Percentiles rank a stretch among this genome's conserved stretches.
Evolutionary conservation across 192 early-diverging fungal species (phyloP).

Genomic region (Coemansia sp.): DNA sequence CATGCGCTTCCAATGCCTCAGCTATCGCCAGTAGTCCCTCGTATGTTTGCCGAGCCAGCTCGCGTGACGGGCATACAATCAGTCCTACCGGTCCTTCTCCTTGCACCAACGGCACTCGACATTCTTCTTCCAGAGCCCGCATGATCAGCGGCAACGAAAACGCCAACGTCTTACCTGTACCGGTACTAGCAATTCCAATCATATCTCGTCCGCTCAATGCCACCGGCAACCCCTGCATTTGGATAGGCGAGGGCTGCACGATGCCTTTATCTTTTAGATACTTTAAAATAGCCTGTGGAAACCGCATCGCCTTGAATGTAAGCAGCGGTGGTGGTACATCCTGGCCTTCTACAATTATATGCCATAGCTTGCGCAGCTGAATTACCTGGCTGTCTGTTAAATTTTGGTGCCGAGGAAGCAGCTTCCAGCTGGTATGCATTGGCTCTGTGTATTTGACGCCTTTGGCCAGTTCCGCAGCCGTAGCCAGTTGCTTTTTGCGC

Average conservation of each 20-base stretch:
- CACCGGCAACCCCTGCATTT: slow-evolving; percentile 94
- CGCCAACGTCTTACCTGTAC: slow-evolving; percentile 92
- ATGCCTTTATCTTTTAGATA: slow-evolving; percentile 83
- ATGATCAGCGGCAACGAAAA: slow-evolving; percentile 94
- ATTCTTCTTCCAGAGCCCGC: slow-evolving; percentile 91
- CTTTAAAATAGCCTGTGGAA: slow-evolving; percentile 73
- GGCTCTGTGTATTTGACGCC: slow-evolving; percentile 84
- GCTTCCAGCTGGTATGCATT: slow-evolving; percentile 82
- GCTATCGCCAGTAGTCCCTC: slow-evolving; percentile 74
- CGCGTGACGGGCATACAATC: slow-evolving; percentile 93
- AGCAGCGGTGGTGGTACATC: slow-evolving; percentile 80
- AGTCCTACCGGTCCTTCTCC: slow-evolving; percentile 94
- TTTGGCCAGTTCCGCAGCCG: slow-evolving; percentile 81
- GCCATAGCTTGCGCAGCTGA: slow-evolving; percentile 73
- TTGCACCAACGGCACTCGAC: slow-evolving; percentile 69
- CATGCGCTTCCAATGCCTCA: slow-evolving; percentile 57
- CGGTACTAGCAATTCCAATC: slow-evolving; percentile 99
- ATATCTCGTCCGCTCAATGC: slow-evolving; percentile 89
- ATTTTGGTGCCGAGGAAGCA: slow-evolving; percentile 68
- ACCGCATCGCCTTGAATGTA: slow-evolving; percentile 81
- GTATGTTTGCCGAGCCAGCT: slow-evolving; percentile 92
- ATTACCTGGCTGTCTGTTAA: slow-evolving; percentile 54
- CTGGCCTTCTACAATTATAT: slow-evolving; percentile 88
- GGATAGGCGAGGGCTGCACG: slow-evolving; percentile 90
- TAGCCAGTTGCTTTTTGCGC: slow-evolving; percentile 73